These are phyloP conservation scores for Gracilariopsis chorda DNA, from an alignment of 23 red algal species.

Conservation along the genomic window DNA sequence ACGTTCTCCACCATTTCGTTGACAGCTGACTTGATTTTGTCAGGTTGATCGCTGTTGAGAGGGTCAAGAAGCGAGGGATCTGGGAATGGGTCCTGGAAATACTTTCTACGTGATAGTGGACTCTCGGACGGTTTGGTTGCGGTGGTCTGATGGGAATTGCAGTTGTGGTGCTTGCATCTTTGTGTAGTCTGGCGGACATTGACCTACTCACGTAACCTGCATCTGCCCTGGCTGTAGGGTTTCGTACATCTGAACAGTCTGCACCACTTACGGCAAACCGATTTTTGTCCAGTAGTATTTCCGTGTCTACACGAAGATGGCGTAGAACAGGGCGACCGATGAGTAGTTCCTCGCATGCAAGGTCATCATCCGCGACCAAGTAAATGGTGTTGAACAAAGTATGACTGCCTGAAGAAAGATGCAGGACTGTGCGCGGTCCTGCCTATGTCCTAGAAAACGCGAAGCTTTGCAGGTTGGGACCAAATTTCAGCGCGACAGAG, in stretches of 20 bases:
- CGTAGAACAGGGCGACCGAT: background rate
- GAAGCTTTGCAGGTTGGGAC: background rate
- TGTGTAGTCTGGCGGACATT: background rate
- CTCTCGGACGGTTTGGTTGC: background rate
- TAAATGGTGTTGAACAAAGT: background rate
- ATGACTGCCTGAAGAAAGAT: background rate
- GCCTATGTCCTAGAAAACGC: background rate
- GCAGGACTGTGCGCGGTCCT: background rate
- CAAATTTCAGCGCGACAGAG: background rate
- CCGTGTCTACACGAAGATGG: background rate
- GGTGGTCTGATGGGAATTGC: background rate
- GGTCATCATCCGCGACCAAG: background rate
- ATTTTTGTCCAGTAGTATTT: background rate
- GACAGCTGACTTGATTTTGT: background rate
- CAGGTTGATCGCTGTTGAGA: background rate
- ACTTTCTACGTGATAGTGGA: background rate
- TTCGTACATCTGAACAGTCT: background rate
- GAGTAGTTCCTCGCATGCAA: background rate
- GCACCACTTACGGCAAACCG: background rate
- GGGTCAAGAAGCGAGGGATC: slow-evolving; percentile 21
- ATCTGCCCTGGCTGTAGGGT: background rate
- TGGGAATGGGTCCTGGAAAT: background rate
- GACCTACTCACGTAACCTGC: background rate
- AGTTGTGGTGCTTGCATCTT: background rate
- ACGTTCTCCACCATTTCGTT: background rate